Evolutionary conservation across 1,139 yeast species (phyloP), one percentile per base, ranked within the genome.

Genomic region (Wickerhamomyces sp.): DNA sequence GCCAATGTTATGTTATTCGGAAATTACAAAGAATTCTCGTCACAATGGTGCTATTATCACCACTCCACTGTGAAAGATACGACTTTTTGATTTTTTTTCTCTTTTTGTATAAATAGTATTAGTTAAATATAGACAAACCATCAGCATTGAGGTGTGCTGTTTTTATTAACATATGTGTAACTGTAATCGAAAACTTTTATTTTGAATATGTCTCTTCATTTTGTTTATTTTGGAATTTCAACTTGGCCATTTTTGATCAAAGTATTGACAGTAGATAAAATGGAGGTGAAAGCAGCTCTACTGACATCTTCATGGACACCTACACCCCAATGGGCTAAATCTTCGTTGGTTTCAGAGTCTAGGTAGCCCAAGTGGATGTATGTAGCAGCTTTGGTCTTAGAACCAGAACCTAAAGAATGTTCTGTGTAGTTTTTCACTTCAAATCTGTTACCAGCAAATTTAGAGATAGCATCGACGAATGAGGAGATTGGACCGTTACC

Each of bases 401-500:
- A 79, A 47, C 94, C 96, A 36, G 78, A 75, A 47, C 97, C 97
- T 49, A 92, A 73, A 31, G 97, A 83, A 64, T 92, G 97, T 66
- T 92, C 97, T 46, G 84, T 83, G 65, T 92, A 92, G 59, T 83
- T 76, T 57, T 80, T 78, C 44, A 92, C 96, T 52, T 82, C 86
- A 42, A 89, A 68, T 42, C 67, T 64, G 43, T 78, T 68, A 33
- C 76, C 75, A 46, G 87, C 72, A 43, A 72, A 67, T 33, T 67
- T 65, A 32, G 81, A 69, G 50, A 92, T 64, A 14, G 96, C 96
- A 63, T 87, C 81, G 16, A 83, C 73, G 62, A 89, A 81, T 2
- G 97, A 86, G 20, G 97, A 92, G 53, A 92, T 83, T 46, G 96
- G 97, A 63, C 97, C 98, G 60, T 92, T 92, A 61, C 97, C 97